Evolutionary conservation across 176 grass and related monocot genomes (phyloP).

Genomic region (Phyllostachys edulis): DNA sequence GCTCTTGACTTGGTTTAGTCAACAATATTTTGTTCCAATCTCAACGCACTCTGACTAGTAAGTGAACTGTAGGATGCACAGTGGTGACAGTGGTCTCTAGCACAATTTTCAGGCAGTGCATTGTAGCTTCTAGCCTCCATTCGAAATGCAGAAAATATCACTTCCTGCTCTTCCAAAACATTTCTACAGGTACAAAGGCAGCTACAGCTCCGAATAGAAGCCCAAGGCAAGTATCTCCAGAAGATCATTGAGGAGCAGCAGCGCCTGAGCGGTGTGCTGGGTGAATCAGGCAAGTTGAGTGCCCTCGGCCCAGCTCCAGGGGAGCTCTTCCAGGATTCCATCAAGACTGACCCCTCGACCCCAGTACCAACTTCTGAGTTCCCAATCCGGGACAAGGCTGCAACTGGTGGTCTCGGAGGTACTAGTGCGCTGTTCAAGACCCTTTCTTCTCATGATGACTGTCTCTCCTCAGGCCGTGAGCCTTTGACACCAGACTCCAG

Average conservation of each 20-base stretch:
- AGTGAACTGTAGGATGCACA: neutral
- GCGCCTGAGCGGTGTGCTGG: slow-evolving; percentile 23
- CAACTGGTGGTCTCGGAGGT: slow-evolving; percentile 15
- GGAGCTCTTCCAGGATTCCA: neutral
- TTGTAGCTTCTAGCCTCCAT: neutral
- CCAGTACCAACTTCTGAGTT: slow-evolving; percentile 34
- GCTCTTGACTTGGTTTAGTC: neutral
- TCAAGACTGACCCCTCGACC: slow-evolving; percentile 36
- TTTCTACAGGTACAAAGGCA: slow-evolving; percentile 44
- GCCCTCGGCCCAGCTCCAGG: neutral
- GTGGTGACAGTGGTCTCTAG: neutral
- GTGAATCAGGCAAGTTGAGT: slow-evolving; percentile 27
- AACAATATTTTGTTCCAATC: neutral
- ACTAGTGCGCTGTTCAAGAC: slow-evolving; percentile 8
- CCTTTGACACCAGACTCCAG: slow-evolving; percentile 32
- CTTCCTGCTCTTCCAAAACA: neutral
- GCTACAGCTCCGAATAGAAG: slow-evolving; percentile 53
- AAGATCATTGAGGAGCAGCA: slow-evolving; percentile 52
- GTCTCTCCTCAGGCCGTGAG: slow-evolving; percentile 23
- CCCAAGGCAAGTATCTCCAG: slow-evolving; percentile 47
- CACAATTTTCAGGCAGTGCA: neutral
- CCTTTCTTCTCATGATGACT: slow-evolving; percentile 22
- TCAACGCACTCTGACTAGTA: neutral
- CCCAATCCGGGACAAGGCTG: slow-evolving; percentile 6
- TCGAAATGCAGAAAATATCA: neutral